These are phyloP conservation scores for Trichosporon sp. DNA, from an alignment of 1,284 basidiomycete genomes.

Conservation along the genomic window DNA sequence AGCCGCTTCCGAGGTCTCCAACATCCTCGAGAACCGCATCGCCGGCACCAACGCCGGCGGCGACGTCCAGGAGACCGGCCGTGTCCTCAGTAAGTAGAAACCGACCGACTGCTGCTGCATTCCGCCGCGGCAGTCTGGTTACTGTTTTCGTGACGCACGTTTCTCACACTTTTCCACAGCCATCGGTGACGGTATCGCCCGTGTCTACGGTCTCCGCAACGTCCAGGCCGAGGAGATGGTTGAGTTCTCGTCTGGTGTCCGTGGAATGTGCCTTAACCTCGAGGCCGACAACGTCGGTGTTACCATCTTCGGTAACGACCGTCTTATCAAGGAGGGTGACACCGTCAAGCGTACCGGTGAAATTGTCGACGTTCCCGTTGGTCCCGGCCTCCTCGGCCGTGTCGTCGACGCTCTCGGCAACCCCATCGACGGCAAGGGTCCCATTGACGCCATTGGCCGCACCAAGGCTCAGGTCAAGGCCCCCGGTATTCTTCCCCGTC, in stretches of 20 bases:
- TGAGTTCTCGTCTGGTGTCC: conserved; percentile 99
- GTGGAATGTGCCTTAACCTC: conserved; percentile 99
- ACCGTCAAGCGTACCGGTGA: conserved; percentile 99
- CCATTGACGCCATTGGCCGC: conserved; percentile 88
- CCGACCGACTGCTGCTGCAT: conserved; percentile 27
- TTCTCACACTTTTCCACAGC: conserved; percentile 61
- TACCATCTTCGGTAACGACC: conserved; percentile 99
- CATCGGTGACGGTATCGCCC: conserved; percentile 99
- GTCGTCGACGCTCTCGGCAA: conserved; percentile 99
- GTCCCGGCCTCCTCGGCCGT: conserved; percentile 92
- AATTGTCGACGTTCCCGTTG: conserved; percentile 99
- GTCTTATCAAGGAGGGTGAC: conserved; percentile 99
- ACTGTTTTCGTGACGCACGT: background rate
- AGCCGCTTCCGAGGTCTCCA: conserved; percentile 99
- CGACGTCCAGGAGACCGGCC: conserved; percentile 98
- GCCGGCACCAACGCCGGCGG: conserved; percentile 84
- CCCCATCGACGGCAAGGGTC: conserved; percentile 99
- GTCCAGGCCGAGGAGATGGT: conserved; percentile 99
- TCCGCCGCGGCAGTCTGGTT: background rate
- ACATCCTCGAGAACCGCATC: conserved; percentile 98
- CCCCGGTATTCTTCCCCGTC: conserved; percentile 97
- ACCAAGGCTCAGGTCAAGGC: conserved; percentile 97
- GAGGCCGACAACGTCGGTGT: conserved; percentile 99
- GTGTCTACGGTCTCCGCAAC: conserved; percentile 83
- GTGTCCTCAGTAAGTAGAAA: conserved; percentile 65